Evolutionary conservation across 805 yeast genomes (phyloP), one percentile per base, ranked within the genome.

Genomic region (Metschnikowia cubensis): DNA sequence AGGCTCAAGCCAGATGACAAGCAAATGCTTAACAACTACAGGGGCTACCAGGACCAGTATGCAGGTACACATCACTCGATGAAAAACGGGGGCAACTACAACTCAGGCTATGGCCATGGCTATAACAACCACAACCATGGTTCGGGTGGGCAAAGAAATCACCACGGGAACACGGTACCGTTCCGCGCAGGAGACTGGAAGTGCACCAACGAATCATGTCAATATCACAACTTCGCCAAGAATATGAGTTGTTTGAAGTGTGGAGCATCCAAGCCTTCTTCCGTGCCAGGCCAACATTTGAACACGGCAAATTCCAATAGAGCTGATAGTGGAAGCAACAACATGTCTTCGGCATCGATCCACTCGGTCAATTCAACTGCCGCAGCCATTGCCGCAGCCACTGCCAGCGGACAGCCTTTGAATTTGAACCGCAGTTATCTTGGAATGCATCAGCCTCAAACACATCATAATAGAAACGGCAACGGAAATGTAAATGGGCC

Each of bases 121-220:
- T 56, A 48, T 53, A 48, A 43, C 35, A 55, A 58, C 47, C 51
- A 51, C 39, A 42, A 45, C 49, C 53, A 54, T 43, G 53, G 49
- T 42, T 50, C 52, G 20, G 55, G 48, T 15, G 53, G 45, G 39
- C 52, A 46, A 13, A 48, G 63, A n/a, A 37, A 50, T 6, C 62
- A 60, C 47, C 61, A 63, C 50, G 65, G 71, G 39, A 69, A 69
- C 47, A 77, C 81, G 59, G 95, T 91, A n/a, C 96, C 97, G 31
- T 91, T 91, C 69, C 79, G 97, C 59, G 97, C 97, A 2, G 97
- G 97, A 47, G 97, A 90, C 69, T 91, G 97, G 97, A 90, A 89
- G 67, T 91, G 97, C 72, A 74, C 80, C 25, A 82, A 80, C 55
- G 91, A 85, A 49, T 74, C 80, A 22, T 91, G 97, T 66, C 77